phyloP scores from a whole-genome alignment of 2,329 filamentous ascomycete species.

The Fusarium piperis region DNA sequence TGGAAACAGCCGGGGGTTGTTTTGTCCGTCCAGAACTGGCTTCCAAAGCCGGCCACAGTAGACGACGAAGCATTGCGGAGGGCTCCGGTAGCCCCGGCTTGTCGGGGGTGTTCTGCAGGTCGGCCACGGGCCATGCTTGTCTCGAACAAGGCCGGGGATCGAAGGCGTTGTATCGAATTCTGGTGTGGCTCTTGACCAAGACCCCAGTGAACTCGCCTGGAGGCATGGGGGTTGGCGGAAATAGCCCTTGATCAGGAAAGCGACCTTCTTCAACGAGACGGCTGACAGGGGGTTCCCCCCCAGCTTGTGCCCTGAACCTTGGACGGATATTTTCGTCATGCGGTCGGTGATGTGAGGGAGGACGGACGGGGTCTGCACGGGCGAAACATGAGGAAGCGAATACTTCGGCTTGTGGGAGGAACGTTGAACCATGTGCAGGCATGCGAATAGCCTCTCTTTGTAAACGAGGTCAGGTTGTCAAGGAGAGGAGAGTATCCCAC shows the following conservation, averaged over 20 bases:
- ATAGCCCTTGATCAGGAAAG: slow-evolving; percentile 18
- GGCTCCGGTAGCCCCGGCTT: slow-evolving; percentile 20
- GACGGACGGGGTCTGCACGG: slow-evolving; percentile 6
- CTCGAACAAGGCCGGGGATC: slow-evolving; percentile 32
- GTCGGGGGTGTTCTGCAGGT: slow-evolving; percentile 31
- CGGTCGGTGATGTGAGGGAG: not conserved
- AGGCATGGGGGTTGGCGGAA: slow-evolving; percentile 7
- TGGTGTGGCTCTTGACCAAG: slow-evolving; percentile 36
- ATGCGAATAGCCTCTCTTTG: slow-evolving; percentile 16
- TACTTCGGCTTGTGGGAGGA: slow-evolving; percentile 6
- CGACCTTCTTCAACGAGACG: slow-evolving; percentile 29
- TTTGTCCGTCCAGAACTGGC: slow-evolving; percentile 36
- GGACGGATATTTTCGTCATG: not conserved
- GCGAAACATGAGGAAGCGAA: slow-evolving; percentile 25
- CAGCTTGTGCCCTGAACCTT: slow-evolving; percentile 10
- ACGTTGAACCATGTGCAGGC: not conserved
- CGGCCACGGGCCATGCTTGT: slow-evolving; percentile 34
- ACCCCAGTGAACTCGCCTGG: not conserved
- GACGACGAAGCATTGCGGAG: slow-evolving; percentile 29
- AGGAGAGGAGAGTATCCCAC: not conserved
- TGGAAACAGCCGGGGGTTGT: slow-evolving; percentile 27
- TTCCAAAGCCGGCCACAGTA: slow-evolving; percentile 27
- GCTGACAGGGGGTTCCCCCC: slow-evolving; percentile 8
- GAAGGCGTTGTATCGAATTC: slow-evolving; percentile 34
- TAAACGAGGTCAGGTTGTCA: not conserved